phyloP scores from a whole-genome alignment of 2,329 filamentous ascomycete species.

The Penicillium sp. region DNA sequence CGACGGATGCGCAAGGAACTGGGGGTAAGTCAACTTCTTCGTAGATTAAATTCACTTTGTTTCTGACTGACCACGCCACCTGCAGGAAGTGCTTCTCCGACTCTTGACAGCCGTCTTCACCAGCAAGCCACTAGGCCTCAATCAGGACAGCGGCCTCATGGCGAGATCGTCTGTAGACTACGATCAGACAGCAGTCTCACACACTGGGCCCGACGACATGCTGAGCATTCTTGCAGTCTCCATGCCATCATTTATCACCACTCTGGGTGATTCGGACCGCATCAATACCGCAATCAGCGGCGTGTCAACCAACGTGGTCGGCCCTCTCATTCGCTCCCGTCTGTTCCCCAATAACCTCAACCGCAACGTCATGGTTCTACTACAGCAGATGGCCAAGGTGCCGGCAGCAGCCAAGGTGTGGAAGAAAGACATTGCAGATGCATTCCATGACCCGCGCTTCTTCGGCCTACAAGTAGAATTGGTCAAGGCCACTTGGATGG shows the following conservation, averaged over 20 bases:
- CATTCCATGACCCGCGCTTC: constrained; percentile 85
- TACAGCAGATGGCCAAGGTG: constrained; percentile 74
- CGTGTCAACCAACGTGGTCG: constrained; percentile 80
- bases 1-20: constrained; percentile 86
- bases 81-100: constrained; percentile 79
- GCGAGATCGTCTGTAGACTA: constrained; percentile 42
- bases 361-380: constrained; percentile 65
- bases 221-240: constrained; percentile 75
- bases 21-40: constrained; percentile 58
- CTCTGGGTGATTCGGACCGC: constrained; percentile 82
- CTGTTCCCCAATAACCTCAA: constrained; percentile 83
- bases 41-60: not conserved
- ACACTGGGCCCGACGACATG: constrained; percentile 66
- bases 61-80: constrained; percentile 19
- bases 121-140: constrained; percentile 72
- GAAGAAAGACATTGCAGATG: constrained; percentile 89
- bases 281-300: constrained; percentile 72
- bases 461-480: constrained; percentile 68
- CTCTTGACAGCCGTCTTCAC: constrained; percentile 93
- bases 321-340: constrained; percentile 78
- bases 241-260: constrained; percentile 75
- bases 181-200: constrained; percentile 36
- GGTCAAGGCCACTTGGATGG: constrained; percentile 74
- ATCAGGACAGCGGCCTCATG: constrained; percentile 53
- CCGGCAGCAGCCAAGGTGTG: constrained; percentile 81